phyloP scores from a whole-genome alignment of 2,329 filamentous ascomycete species.

The Sporothrix protearum region DNA sequence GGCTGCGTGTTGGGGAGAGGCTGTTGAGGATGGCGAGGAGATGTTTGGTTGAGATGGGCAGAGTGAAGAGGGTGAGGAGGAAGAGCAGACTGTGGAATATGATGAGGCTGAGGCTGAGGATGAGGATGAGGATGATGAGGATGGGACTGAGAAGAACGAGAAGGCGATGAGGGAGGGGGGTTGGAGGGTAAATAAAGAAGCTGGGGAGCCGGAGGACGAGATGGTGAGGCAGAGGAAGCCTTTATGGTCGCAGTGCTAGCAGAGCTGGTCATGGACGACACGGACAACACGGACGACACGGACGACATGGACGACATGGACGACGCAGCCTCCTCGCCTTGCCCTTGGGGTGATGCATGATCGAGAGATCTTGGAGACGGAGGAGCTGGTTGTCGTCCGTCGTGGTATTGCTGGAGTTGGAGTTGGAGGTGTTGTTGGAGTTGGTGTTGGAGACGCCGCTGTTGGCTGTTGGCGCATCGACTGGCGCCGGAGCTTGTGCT shows the following conservation, averaged over 20 bases:
- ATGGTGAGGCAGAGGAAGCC: conserved; percentile 9
- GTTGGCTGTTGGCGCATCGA: background rate
- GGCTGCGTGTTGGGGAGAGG: background rate
- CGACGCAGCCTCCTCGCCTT: background rate
- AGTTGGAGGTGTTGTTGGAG: background rate
- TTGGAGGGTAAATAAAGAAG: conserved; percentile 21
- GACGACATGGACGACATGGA: background rate
- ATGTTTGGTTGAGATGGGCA: conserved; percentile 16
- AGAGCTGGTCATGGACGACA: conserved; percentile 19
- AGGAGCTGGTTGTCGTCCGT: conserved; percentile 34
- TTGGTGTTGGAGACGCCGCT: background rate
- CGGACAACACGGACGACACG: background rate
- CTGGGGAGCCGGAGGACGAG: conserved; percentile 10
- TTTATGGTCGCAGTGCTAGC: conserved; percentile 25
- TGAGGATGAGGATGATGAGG: background rate
- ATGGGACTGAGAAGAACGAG: conserved; percentile 21
- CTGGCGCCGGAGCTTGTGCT: conserved; percentile 9
- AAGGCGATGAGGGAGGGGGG: conserved; percentile 18
- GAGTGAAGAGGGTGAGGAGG: conserved; percentile 11
- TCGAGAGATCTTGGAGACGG: conserved; percentile 36
- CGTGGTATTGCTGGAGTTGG: background rate
- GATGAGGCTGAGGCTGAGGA: conserved; percentile 2
- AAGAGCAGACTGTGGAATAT: conserved; percentile 23
- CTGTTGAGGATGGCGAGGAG: conserved; percentile 4
- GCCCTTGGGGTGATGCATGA: conserved; percentile 26